Base-by-base conservation (phyloP, 2,329 filamentous ascomycete species). In the Cryoendolithus antarcticus region DNA sequence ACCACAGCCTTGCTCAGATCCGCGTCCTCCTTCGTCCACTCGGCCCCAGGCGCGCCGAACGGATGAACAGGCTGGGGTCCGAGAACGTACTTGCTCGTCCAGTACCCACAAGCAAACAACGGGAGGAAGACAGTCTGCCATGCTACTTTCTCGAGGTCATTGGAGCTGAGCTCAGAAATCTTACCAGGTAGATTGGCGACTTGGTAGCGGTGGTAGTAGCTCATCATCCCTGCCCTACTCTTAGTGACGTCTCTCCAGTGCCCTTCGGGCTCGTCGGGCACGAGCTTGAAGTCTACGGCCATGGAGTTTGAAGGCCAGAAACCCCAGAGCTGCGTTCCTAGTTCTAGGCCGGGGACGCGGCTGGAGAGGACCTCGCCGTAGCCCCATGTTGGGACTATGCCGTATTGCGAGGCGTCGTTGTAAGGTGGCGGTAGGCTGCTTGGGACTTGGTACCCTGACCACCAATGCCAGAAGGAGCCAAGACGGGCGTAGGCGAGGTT, bases 371-470 rank as follows among this genome's bases (percentile, higher is more conserved):
- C 59, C 19, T 58, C 52, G 6, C 59, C 67, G 38, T 64, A 68
- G 0, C 69, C 69, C 67, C 68, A 71, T n/a, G 60, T 63, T 31
- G 64, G 62, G 9, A 65, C 63, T 42, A 67, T 64, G 3, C 65
- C 67, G 55, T 66, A 70, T 11, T 49, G 47, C 2, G 50, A 34
- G 3, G 37, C 27, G 47, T 70, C 57, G 45, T 62, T 59, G 50
- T 58, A 61, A 1, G 54, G 52, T 1, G 48, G 34, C 0, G 65
- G 65, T 30, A 58, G 57, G 11, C 48, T 47, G 0, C 44, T 9
- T 0, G 65, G 66, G 0, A 65, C 55, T 0, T 62, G 67, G 48
- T 68, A 69, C 6, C 62, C 50, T 43, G 63, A 58, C 66, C 67
- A 71, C 60, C 61, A 60, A 27, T 49, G 48, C 15, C 54, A 37